phyloP scores from a whole-genome alignment of 2,329 filamentous ascomycete genomes.

The Penicillium sp. region DNA sequence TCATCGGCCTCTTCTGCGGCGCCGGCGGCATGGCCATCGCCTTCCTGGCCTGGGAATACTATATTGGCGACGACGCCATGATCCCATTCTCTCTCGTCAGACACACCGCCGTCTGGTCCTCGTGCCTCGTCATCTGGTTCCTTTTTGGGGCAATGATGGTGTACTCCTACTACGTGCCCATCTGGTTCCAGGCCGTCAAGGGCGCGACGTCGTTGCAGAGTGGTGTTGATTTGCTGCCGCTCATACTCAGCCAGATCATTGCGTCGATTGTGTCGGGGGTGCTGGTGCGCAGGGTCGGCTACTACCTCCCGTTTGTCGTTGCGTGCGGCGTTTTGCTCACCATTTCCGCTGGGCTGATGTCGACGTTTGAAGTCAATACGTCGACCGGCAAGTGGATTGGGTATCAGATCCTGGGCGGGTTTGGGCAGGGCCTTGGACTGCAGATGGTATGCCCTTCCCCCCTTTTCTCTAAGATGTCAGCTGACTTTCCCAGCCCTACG shows the following conservation, averaged over 20 bases:
- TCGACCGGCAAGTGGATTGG: constrained; percentile 20
- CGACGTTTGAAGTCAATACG: constrained; percentile 25
- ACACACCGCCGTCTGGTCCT: constrained; percentile 28
- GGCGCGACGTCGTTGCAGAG: constrained; percentile 19
- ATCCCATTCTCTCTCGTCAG: constrained; percentile 31
- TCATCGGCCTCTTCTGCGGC: constrained; percentile 17
- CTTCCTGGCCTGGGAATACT: constrained; percentile 19
- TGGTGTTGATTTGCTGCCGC: constrained; percentile 13
- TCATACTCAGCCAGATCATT: constrained; percentile 7
- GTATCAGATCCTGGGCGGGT: constrained; percentile 21
- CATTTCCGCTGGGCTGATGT: constrained; percentile 28
- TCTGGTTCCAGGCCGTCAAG: constrained; percentile 26
- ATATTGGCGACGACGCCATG: constrained; percentile 26
- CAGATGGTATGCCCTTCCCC: constrained; percentile 20
- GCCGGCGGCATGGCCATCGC: constrained; percentile 17
- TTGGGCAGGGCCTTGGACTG: constrained; percentile 19
- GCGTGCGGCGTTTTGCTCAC: constrained; percentile 22
- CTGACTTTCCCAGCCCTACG: constrained; percentile 18
- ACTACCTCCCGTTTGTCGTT: constrained; percentile 24
- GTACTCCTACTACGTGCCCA: constrained; percentile 19
- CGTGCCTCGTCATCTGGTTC: constrained; percentile 13
- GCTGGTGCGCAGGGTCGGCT: constrained; percentile 27
- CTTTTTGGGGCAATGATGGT: constrained; percentile 22
- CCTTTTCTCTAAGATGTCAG: not conserved
- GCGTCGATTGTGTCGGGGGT: constrained; percentile 1